Base-by-base conservation (phyloP, 78 protist species). In the Emiliania huxleyi region DNA sequence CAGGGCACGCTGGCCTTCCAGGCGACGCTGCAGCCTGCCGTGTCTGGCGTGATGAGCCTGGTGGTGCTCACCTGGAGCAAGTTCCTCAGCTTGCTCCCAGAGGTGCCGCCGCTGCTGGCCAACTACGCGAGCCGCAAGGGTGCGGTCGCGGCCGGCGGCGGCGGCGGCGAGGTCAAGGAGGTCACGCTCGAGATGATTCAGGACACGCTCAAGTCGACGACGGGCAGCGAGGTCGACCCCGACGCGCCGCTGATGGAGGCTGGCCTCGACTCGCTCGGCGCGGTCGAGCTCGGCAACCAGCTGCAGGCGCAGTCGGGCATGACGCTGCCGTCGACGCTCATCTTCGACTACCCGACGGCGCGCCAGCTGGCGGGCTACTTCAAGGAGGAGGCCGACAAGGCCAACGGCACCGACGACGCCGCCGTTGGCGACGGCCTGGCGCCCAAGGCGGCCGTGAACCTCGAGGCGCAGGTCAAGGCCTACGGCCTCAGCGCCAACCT, bases 251-350 rank as follows among this genome's bases (percentile, higher is more conserved):
- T 79, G 35, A 37, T 42, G 25, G 49, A 40, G 11, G 23, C 49
- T 22, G 87, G 87, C n/a, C 33, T 79, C 87, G 87, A 79, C 87
- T 79, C 87, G 87, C 49, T 79, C 87, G 87, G 49, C 52, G 45
- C 87, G 37, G 49, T 79, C 37, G 87, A 79, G 87, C 23, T 79
- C 11, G 37, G 87, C 35, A 40, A 21, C 23, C 48, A 6, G 49
- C 87, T 79, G 35, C 33, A 40, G 43, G 83, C 19, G 23, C 21
- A 26, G 44, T 11, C 3, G 83, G 44, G 83, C 83, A 26, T 37
- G 44, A 0, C 83, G 0, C 43, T 73, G 83, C 83, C 83, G 6
- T 18, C 37, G 37, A 26, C 83, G 38, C 37, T n/a, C 45, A 26
- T 73, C 44, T 73, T 73, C 44, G 83, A 73, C 83, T 37, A 37